Evolutionary conservation across 2,329 filamentous ascomycete species (phyloP).

Genomic region (Fusarium brachygibbosum): DNA sequence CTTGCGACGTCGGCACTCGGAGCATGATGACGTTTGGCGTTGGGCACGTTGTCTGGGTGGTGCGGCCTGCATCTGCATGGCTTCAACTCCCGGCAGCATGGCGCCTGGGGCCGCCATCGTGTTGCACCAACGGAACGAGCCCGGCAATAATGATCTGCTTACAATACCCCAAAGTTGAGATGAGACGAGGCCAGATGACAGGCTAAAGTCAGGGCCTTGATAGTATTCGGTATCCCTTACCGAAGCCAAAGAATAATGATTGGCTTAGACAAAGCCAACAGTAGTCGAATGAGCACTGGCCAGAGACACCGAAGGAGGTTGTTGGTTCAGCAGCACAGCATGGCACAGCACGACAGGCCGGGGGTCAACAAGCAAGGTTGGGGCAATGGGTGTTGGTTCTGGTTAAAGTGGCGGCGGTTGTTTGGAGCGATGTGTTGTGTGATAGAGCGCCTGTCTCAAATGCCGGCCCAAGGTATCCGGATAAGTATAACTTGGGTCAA

Average conservation of each 20-base stretch:
- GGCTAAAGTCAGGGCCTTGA: constrained; percentile 3
- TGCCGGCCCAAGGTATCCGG: not conserved
- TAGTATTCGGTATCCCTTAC: constrained; percentile 7
- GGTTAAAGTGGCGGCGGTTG: constrained; percentile 9
- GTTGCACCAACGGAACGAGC: constrained; percentile 26
- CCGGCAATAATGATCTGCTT: constrained; percentile 17
- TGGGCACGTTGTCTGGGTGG: constrained; percentile 43
- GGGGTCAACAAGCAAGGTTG: constrained; percentile 25
- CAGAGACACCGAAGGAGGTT: constrained; percentile 20
- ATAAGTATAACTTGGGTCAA: not conserved
- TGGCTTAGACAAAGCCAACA: constrained; percentile 9
- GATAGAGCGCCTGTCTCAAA: not conserved
- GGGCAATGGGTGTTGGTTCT: constrained; percentile 26
- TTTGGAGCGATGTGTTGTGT: constrained; percentile 1
- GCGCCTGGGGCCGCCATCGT: constrained; percentile 4
- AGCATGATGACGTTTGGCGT: constrained; percentile 60
- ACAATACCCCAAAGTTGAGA: constrained; percentile 7
- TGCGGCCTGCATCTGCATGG: constrained; percentile 39
- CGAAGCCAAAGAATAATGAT: constrained; percentile 6
- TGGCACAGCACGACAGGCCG: constrained; percentile 10
- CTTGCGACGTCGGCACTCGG: constrained; percentile 65
- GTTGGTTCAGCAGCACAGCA: constrained; percentile 30
- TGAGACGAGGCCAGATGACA: constrained; percentile 3
- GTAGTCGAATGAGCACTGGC: constrained; percentile 9
- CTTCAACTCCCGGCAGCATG: constrained; percentile 38